Percentiles rank a stretch among this genome's conserved stretches.
phyloP scores from a whole-genome alignment of 2,329 filamentous ascomycete genomes.

The Grosmannia penicillata region DNA sequence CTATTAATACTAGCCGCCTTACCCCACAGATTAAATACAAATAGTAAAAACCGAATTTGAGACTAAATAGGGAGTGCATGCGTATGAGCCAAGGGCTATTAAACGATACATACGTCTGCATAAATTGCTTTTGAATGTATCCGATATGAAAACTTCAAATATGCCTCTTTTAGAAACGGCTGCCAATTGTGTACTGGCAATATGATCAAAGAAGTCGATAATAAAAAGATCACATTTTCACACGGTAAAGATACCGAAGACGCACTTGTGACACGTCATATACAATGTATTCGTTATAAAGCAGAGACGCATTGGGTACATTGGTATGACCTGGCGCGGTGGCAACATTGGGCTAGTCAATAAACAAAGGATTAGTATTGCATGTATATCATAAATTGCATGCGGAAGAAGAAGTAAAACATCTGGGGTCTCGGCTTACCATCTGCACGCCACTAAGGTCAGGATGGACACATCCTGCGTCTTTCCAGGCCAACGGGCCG shows the following conservation, averaged over 20 bases:
- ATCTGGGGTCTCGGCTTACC: no score
- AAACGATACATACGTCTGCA: no score
- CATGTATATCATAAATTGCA: not conserved
- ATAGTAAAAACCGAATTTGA: no score
- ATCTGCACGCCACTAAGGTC: constrained; percentile 55
- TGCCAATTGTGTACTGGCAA: no score
- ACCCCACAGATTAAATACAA: no score
- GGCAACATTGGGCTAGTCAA: constrained; percentile 19
- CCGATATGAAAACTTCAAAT: no score
- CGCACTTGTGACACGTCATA: constrained; percentile 58
- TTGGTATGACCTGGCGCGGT: constrained; percentile 32
- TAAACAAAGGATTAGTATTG: not conserved
- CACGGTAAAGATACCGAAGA: constrained; percentile 53
- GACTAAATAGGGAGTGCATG: no score
- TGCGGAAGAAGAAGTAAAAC: constrained; percentile 8
- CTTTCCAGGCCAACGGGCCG: constrained; percentile 59
- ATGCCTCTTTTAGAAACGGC: no score
- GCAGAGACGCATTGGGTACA: constrained; percentile 29
- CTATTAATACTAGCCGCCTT: no score
- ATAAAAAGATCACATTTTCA: constrained; percentile 29
- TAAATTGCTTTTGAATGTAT: no score
- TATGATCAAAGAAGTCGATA: not conserved
- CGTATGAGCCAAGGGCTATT: no score
- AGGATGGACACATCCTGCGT: constrained; percentile 51
- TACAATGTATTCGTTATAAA: constrained; percentile 62